phyloP scores from a whole-genome alignment of 2,329 filamentous ascomycete genomes.

The Elsinoe fawcettii region DNA sequence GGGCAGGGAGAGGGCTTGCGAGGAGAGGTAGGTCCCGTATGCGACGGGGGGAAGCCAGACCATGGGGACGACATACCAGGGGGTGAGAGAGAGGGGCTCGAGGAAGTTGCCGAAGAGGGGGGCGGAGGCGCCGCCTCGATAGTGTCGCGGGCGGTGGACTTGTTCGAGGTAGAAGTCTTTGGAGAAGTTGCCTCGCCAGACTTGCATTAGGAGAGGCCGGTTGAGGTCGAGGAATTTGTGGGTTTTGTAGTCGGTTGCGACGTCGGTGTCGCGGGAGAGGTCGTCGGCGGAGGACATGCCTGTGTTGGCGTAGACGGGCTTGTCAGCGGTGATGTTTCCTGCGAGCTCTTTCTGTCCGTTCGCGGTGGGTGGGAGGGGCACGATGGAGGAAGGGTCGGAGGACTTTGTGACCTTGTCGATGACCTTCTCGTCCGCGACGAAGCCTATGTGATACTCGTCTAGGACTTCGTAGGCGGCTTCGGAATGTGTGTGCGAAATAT shows the following conservation, averaged over 20 bases:
- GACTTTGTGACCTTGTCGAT: slow-evolving; percentile 44
- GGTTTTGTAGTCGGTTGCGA: slow-evolving; percentile 65
- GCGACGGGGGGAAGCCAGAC: slow-evolving; percentile 75
- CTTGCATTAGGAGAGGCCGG: slow-evolving; percentile 74
- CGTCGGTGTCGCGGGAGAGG: slow-evolving; percentile 76
- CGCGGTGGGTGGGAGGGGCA: slow-evolving; percentile 45
- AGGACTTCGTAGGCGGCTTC: slow-evolving; percentile 94
- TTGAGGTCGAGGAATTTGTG: slow-evolving; percentile 92
- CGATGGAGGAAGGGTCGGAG: slow-evolving; percentile 41
- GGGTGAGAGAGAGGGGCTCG: slow-evolving; percentile 91
- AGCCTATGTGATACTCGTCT: slow-evolving; percentile 78
- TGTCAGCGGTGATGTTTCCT: slow-evolving; percentile 34
- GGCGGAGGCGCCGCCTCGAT: slow-evolving; percentile 85
- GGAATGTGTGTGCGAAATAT: slow-evolving; percentile 74
- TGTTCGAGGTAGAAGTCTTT: slow-evolving; percentile 98
- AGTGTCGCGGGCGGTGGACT: slow-evolving; percentile 90
- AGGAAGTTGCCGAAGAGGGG: slow-evolving; percentile 96
- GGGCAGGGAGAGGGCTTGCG: slow-evolving; percentile 48
- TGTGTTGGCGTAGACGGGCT: slow-evolving; percentile 53
- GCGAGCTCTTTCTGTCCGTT: slow-evolving; percentile 43
- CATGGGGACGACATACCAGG: slow-evolving; percentile 83
- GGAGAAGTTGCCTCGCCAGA: slow-evolving; percentile 79
- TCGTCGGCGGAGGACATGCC: slow-evolving; percentile 88
- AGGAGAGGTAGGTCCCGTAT: slow-evolving; percentile 63
- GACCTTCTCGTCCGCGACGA: slow-evolving; percentile 57